Evolutionary conservation across 257 asterid genomes (phyloP).

Genomic region (Nicotiana undulata): DNA sequence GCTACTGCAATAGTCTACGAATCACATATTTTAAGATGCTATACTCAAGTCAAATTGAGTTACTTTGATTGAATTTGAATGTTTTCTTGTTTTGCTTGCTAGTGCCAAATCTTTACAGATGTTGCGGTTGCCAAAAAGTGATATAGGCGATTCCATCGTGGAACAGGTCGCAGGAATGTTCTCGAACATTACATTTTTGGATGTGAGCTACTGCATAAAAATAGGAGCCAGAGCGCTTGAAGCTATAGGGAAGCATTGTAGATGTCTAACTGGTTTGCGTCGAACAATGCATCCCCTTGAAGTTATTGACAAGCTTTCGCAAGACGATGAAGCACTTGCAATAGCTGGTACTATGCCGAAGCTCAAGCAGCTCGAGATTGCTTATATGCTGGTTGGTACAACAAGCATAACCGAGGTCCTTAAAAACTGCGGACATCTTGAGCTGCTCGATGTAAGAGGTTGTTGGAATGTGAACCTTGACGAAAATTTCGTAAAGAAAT

Average conservation of each 20-base stretch:
- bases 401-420: constrained; percentile 46
- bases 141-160: constrained; percentile 36
- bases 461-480: constrained; percentile 76
- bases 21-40: neutral
- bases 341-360: constrained; percentile 68
- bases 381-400: constrained; percentile 62
- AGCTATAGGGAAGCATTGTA: constrained; percentile 62
- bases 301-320: constrained; percentile 52
- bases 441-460: constrained; percentile 66
- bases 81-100: constrained; percentile 25
- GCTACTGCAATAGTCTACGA: neutral
- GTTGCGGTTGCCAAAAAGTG: constrained; percentile 53
- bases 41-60: neutral
- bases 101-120: constrained; percentile 65
- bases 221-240: constrained; percentile 66
- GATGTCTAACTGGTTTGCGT: constrained; percentile 43
- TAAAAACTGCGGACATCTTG: constrained; percentile 46
- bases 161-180: constrained; percentile 38
- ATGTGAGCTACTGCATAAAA: constrained; percentile 69
- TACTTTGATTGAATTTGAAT: too few relatives aligned
- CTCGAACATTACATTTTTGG: constrained; percentile 45
- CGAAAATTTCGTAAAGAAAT: constrained; percentile 38
- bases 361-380: constrained; percentile 76
- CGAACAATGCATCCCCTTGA: constrained; percentile 72
- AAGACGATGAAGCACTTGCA: constrained; percentile 71